These are phyloP conservation scores for Brettanomyces anomalus DNA, from an alignment of 805 yeast species.

Conservation along the genomic window DNA sequence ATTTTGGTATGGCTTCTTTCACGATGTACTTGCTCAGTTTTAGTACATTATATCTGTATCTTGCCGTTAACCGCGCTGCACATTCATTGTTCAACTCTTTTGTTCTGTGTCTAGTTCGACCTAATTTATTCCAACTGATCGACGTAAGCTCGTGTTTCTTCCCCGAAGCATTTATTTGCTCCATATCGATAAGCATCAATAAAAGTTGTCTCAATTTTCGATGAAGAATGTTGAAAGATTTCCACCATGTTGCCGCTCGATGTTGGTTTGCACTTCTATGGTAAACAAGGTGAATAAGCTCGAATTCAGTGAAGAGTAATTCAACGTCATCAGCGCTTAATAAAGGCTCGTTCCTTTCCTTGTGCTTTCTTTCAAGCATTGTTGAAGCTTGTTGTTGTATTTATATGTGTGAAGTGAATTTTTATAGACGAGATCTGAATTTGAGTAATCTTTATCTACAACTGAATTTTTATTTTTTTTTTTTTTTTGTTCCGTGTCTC, in stretches of 20 bases:
- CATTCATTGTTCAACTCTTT: constrained; percentile 5
- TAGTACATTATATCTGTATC: not conserved
- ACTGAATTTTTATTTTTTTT: too few relatives aligned
- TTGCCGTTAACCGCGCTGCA: constrained; percentile 2
- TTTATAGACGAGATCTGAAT: too few relatives aligned
- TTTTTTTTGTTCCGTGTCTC: too few relatives aligned
- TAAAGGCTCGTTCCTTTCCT: too few relatives aligned
- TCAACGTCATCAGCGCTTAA: too few relatives aligned
- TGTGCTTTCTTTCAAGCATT: too few relatives aligned
- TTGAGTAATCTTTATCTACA: too few relatives aligned
- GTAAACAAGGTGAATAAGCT: constrained; percentile 51
- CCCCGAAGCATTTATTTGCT: constrained; percentile 8
- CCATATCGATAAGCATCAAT: constrained; percentile 18
- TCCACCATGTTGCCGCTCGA: constrained; percentile 70
- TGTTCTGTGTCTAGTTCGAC: constrained; percentile 6
- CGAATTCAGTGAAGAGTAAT: constrained; percentile 37
- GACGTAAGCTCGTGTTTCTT: constrained; percentile 4
- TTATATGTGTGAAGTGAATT: too few relatives aligned
- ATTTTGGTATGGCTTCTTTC: constrained; percentile 31
- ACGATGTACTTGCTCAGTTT: constrained; percentile 22
- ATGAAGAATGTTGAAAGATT: constrained; percentile 50
- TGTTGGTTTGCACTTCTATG: constrained; percentile 77
- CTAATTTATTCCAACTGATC: constrained; percentile 7
- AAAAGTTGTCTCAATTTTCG: constrained; percentile 40
- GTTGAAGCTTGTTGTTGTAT: too few relatives aligned